Evolutionary conservation across 768 basidiomycete species (phyloP), one percentile per base, ranked within the genome.

Genomic region (Boletales sp.): DNA sequence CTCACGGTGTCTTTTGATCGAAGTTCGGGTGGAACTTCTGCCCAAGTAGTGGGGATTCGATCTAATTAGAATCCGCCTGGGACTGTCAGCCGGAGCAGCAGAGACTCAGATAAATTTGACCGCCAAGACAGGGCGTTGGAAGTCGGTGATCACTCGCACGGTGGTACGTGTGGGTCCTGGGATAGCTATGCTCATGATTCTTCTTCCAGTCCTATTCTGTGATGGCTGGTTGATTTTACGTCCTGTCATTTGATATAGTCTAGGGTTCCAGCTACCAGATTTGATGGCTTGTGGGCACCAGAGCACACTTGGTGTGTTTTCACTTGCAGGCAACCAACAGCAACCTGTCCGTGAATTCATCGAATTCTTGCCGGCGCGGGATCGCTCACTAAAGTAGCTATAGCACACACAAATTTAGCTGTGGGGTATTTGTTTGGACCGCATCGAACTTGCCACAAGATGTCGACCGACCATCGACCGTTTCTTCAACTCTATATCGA

Each of bases 351-450:
- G 13, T 35, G 8, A 35, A 15, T 15, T 14, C 34, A 35, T 35
- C 34, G 4, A 48, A n/a, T 49, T 19, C 37, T 49, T 48, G 12
- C 28, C 17, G 28, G 28, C 15, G 39, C 28, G 30, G 30, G 8
- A 32, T 36, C 39, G 17, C 41, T 6, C 13, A 35, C 13, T 13
- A 14, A 35, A 35, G 34, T 6, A 14, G 15, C 34, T 15, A 14
- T 30, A 41, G 30, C 40, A 31, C 33, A 19, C 21, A 43, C 35
- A 30, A 43, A 38, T 21, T 51, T 42, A 51, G 31, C 48, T 42
- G 41, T 25, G 50, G 49, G 48, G 34, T 36, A 13, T 28, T 28
- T 6, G 25, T 28, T 25, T 28, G 25, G 25, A 28, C 25, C 25
- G 25, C 25, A 28, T 28, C 25, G 25, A 28, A 28, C 25, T 28